Evolutionary conservation across 176 grass and related monocot species (phyloP).

Genomic region (Aegilops bicornis): DNA sequence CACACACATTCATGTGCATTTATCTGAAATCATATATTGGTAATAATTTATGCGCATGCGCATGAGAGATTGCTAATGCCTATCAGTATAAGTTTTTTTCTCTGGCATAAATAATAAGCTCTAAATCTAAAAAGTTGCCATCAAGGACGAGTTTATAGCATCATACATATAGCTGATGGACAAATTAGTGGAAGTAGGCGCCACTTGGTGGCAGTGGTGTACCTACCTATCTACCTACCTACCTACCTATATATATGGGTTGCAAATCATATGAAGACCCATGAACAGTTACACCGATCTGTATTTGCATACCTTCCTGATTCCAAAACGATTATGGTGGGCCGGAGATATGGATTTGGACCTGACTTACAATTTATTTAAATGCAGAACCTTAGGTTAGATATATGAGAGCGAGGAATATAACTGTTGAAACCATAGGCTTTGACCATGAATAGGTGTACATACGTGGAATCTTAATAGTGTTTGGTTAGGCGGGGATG

Average conservation of each 20-base stretch:
- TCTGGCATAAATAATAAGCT: background rate
- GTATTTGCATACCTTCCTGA: constrained; percentile 27
- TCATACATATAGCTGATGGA: background rate
- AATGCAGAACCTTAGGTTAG: background rate
- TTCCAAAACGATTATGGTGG: background rate
- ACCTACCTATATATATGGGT: background rate
- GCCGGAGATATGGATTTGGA: background rate
- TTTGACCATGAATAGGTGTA: no score
- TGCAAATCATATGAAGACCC: background rate
- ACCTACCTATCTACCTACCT: background rate
- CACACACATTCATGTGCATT: no score
- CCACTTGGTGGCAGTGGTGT: background rate
- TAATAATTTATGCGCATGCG: no score
- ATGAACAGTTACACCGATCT: background rate
- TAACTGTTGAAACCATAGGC: background rate
- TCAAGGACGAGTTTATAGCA: no score
- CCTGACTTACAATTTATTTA: background rate
- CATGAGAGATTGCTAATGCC: no score
- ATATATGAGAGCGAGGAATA: background rate
- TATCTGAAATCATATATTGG: no score
- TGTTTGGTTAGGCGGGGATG: no score
- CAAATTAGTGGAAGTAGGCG: constrained; percentile 26
- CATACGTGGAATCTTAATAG: no score
- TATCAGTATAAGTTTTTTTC: background rate
- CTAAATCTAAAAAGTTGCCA: background rate